phyloP scores from a whole-genome alignment of 495 filamentous ascomycete genomes.

The Jackrogersella minutella region DNA sequence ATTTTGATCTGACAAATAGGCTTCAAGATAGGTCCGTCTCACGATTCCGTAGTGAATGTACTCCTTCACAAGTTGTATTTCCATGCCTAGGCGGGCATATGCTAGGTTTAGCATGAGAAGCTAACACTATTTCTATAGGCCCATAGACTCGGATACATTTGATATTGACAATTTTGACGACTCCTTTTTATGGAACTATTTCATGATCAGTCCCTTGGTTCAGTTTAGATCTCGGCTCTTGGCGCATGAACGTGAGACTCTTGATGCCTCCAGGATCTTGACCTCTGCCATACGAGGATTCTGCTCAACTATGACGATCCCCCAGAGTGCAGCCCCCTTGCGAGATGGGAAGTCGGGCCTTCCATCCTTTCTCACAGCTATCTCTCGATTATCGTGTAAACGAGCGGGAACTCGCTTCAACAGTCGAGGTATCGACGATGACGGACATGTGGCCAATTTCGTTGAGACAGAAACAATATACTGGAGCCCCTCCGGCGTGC shows the following conservation, averaged over 20 bases:
- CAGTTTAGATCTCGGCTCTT: constrained; percentile 84
- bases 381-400: constrained; percentile 89
- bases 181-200: constrained; percentile 95
- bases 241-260: constrained; percentile 70
- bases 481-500: constrained; percentile 76
- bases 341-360: constrained; percentile 71
- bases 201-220: constrained; percentile 94
- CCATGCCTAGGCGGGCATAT: background rate
- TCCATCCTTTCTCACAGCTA: constrained; percentile 83
- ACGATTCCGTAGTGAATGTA: background rate
- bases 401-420: constrained; percentile 97
- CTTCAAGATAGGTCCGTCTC: constrained; percentile 82
- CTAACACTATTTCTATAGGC: constrained; percentile 45
- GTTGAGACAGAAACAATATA: constrained; percentile 72
- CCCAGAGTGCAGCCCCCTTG: constrained; percentile 62
- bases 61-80: background rate
- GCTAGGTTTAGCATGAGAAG: background rate
- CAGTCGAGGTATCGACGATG: constrained; percentile 94
- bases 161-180: constrained; percentile 86
- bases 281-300: constrained; percentile 96
- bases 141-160: constrained; percentile 67
- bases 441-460: constrained; percentile 94
- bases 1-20: constrained; percentile 95
- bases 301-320: constrained; percentile 81
- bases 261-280: constrained; percentile 86